Evolutionary conservation across 768 basidiomycete genomes (phyloP).

Genomic region (Macrolepiota dolichaula): DNA sequence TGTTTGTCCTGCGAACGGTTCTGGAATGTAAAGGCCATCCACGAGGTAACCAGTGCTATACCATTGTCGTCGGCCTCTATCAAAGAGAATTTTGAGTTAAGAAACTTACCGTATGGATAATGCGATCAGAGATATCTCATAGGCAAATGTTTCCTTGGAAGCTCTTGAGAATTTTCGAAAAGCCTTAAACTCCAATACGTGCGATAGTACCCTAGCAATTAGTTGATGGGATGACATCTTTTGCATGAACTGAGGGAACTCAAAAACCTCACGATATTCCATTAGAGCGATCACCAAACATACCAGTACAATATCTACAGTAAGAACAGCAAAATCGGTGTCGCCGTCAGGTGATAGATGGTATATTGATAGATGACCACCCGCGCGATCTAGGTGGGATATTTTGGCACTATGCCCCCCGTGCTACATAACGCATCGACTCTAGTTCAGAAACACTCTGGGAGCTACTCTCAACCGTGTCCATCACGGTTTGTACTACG

Average conservation of each 20-base stretch:
- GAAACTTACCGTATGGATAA: conserved; percentile 4
- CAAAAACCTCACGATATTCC: neutral
- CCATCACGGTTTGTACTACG: conserved; percentile 41
- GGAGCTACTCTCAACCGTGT: conserved; percentile 41
- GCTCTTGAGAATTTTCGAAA: conserved; percentile 3
- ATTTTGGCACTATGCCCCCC: conserved; percentile 40
- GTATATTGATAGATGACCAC: neutral
- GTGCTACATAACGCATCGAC: conserved; percentile 49
- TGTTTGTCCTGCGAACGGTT: neutral
- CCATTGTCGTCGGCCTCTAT: neutral
- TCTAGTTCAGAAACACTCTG: conserved; percentile 49
- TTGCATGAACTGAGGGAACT: neutral
- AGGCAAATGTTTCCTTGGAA: neutral
- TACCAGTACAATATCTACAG: neutral
- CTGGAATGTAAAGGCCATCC: neutral
- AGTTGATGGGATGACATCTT: conserved; percentile 1
- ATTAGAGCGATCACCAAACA: neutral
- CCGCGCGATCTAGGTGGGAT: neutral
- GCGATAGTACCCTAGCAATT: neutral
- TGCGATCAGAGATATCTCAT: conserved; percentile 7
- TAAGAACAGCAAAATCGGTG: neutral
- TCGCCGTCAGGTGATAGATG: neutral
- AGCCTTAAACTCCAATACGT: neutral
- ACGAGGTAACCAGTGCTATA: conserved; percentile 9
- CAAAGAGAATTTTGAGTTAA: neutral